A percentile compares a stretch with the other conserved stretches of the same genome.
phyloP scores from a whole-genome alignment of 192 early-diverging fungal genomes.

The Coemansia sp. region DNA sequence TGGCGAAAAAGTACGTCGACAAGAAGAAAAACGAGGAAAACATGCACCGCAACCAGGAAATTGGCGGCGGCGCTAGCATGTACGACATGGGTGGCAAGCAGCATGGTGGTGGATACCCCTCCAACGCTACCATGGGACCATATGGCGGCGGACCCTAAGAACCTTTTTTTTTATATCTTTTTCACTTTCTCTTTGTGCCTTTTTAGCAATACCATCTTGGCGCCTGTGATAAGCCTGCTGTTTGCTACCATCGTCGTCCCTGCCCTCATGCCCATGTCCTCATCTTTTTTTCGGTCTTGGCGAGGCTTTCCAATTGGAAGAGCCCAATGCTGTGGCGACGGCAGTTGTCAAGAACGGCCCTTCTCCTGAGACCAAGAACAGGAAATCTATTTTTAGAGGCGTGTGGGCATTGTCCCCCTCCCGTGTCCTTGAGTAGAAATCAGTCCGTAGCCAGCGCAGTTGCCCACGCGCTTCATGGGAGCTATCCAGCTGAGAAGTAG shows the following conservation, averaged over 20 bases:
- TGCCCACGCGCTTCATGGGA: not conserved
- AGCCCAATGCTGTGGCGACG: not conserved
- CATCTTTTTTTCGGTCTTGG: not conserved
- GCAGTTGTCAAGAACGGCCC: not conserved
- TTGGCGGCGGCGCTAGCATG: constrained; percentile 8
- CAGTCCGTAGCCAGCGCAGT: not conserved
- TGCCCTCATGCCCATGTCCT: not conserved
- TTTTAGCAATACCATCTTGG: not conserved
- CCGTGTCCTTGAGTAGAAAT: not conserved
- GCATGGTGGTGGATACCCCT: constrained; percentile 10
- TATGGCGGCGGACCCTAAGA: constrained; percentile 3
- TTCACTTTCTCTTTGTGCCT: constrained; percentile 1
- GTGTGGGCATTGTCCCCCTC: not conserved
- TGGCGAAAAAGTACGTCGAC: constrained; percentile 21
- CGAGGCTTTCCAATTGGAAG: not conserved
- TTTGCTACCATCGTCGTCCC: not conserved
- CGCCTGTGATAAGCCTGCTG: not conserved
- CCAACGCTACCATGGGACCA: constrained; percentile 1
- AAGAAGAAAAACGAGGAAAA: constrained; percentile 21
- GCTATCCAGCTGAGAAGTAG: not conserved
- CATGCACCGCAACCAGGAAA: constrained; percentile 6
- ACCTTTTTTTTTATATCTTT: not conserved
- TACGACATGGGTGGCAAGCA: constrained; percentile 13
- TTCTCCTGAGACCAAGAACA: not conserved
- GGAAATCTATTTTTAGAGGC: not conserved